Evolutionary conservation across 2,329 filamentous ascomycete species (phyloP).

Genomic region (Fusarium compactum): DNA sequence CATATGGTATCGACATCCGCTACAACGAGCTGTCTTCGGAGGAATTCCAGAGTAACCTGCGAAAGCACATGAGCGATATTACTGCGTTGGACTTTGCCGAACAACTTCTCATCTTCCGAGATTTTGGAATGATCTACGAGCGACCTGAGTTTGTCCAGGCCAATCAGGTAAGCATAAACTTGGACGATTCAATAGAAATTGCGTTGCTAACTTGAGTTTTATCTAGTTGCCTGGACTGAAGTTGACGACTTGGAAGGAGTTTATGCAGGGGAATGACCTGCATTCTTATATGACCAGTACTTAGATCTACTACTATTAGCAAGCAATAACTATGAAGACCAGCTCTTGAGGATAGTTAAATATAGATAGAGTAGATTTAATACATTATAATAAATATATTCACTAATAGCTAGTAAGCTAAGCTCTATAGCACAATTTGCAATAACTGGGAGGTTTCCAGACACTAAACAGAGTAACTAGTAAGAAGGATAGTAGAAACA

Average conservation of each 20-base stretch:
- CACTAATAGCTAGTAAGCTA: too few species aligned
- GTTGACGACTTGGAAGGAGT: constrained; percentile 6
- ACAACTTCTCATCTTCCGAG: constrained; percentile 3
- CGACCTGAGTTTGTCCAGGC: constrained; percentile 3
- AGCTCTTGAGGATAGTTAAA: accelerated
- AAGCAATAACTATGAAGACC: too few species aligned
- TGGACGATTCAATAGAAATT: accelerated
- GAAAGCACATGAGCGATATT: background rate
- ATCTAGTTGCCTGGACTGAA: background rate
- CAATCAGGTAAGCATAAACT: background rate
- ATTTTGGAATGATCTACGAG: constrained; percentile 7
- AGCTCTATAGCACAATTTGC: too few species aligned
- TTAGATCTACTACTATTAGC: background rate
- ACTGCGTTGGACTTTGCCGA: constrained; percentile 11
- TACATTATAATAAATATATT: too few species aligned
- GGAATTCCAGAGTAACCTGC: background rate
- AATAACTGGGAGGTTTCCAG: too few species aligned
- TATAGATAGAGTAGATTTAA: too few species aligned
- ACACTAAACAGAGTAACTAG: too few species aligned
- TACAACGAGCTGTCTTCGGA: background rate
- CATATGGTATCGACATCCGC: background rate
- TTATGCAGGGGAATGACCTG: background rate
- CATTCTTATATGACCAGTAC: background rate
- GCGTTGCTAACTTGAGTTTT: background rate
- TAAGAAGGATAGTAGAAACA: background rate